Evolutionary conservation across 192 early-diverging fungal genomes (phyloP), one percentile per base, ranked within the genome.

Genomic region (Chytriomyces hyalinus): DNA sequence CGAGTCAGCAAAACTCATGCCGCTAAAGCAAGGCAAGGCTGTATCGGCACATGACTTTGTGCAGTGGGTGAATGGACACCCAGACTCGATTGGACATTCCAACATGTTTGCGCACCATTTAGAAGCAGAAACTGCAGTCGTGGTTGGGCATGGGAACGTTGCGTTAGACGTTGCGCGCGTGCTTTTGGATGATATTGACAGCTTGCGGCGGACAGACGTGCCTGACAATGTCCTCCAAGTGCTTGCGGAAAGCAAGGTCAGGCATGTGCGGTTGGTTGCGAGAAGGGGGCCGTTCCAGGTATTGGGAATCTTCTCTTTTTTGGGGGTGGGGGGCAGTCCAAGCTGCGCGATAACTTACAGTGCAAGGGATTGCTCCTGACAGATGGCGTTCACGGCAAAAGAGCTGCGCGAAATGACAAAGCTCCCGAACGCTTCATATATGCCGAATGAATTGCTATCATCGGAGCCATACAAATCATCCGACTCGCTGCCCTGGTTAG

Each of bases 91-190:
- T 89, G 47, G 86, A 87, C 62, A 73, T 89, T 49, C 73, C 94
- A 53, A 44, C 84, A 6, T 70, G 17, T 22, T 28, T 15, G 36
- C 36, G 63, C 92, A 95, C 79, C 81, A 96, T 44, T 71, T 50
- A 15, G 22, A 73, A 6, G 87, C 86, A 0, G 96, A 97, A 62
- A 93, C 89, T 0, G 93, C 93, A 0, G 90, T 95, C 0, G 84
- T 97, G 1, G 84, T 99, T 49, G 97, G 96, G 3, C 94, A 96
- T 36, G 97, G 97, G 0, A 99, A 99, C 74, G 96, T 99, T 0
- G 95, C 95, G 0, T 80, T 98, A 62, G 96, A 98, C 85, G 91
- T 94, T 17, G 95, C 95, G 3, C 86, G 97, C 73, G 90, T 97
- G 8, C 84, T 99, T 26, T 82, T 99, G 59, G 88, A 86, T 2